Percentiles rank a stretch among this genome's conserved stretches.
Evolutionary conservation across 2,329 filamentous ascomycete genomes (phyloP).

Genomic region (Nigrospora sphaerica): DNA sequence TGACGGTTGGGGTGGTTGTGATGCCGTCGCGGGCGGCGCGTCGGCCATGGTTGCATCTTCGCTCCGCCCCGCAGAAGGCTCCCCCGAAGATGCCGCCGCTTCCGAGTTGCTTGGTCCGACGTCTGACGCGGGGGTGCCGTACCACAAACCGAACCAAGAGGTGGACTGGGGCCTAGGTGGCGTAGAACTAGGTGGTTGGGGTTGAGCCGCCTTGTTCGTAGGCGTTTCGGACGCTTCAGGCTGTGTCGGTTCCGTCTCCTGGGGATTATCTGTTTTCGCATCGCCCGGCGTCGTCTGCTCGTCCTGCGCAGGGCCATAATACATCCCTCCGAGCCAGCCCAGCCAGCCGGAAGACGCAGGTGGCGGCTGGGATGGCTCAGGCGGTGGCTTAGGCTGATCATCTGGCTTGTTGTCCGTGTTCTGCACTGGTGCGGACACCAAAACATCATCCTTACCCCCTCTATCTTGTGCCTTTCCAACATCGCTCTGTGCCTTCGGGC

Average conservation of each 20-base stretch:
- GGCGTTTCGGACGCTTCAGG: constrained; percentile 1
- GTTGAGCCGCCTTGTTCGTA: constrained; percentile 4
- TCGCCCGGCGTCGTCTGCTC: background rate
- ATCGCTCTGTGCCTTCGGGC: background rate
- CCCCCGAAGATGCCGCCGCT: constrained; percentile 11
- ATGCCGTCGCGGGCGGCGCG: constrained; percentile 22
- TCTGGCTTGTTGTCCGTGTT: no score
- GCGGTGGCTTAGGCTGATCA: no score
- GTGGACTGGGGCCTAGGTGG: constrained; percentile 13
- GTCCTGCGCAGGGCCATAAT: background rate
- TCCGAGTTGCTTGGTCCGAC: constrained; percentile 3
- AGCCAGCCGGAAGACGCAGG: background rate
- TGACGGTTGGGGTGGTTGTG: constrained; percentile 26
- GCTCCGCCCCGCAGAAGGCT: constrained; percentile 19
- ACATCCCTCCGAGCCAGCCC: background rate
- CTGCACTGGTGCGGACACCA: no score
- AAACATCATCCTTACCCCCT: background rate
- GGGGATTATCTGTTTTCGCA: background rate
- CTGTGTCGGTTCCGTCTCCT: constrained; percentile 4
- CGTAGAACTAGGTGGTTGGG: constrained; percentile 7
- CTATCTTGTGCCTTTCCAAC: no score
- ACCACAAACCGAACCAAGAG: constrained; percentile 30
- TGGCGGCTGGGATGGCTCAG: constrained; percentile 5
- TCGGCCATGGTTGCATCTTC: constrained; percentile 38
- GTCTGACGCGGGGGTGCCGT: constrained; percentile 9